Conservation (phyloP, 1,284 basidiomycete genomes). For the Calocybe gambosa region DNA sequence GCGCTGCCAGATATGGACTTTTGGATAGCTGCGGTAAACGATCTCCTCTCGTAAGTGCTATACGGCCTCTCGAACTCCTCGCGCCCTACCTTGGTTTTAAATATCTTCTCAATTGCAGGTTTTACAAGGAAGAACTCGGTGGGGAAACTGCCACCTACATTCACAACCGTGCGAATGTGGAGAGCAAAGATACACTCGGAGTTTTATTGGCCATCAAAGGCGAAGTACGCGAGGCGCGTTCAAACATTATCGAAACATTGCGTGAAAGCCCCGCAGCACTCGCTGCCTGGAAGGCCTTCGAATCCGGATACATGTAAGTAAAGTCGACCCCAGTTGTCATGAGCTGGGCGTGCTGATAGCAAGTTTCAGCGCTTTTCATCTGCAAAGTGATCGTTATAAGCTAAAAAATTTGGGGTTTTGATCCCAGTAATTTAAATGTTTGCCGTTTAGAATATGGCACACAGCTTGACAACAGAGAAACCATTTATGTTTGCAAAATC, state of each 20-base stretch:
- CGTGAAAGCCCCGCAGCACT: not conserved
- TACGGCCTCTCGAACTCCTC: not conserved
- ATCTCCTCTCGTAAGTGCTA: not conserved
- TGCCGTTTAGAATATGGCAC: no score
- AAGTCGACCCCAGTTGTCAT: no score
- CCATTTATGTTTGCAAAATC: no score
- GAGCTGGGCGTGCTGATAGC: not conserved
- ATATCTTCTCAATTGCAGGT: slow-evolving; percentile 1
- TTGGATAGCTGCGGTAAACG: not conserved
- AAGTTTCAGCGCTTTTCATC: slow-evolving; percentile 5
- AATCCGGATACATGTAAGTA: slow-evolving; percentile 11
- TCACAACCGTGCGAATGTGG: slow-evolving; percentile 6
- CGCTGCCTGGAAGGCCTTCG: slow-evolving; percentile 6
- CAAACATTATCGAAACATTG: slow-evolving; percentile 3
- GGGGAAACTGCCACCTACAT: slow-evolving; percentile 12
- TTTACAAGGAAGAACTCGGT: slow-evolving; percentile 10
- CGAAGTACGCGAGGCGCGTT: slow-evolving; percentile 4
- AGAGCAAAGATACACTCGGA: slow-evolving; percentile 2
- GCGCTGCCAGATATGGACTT: slow-evolving; percentile 7
- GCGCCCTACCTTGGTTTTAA: not conserved
- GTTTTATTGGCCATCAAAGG: slow-evolving; percentile 1
- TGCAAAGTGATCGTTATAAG: slow-evolving; percentile 3
- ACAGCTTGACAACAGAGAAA: no score
- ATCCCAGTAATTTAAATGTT: no score
- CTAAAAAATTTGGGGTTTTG: not conserved